Evolutionary conservation across 371 early-diverging fungal genomes (phyloP), one percentile per base, ranked within the genome.

Genomic region (Syncephalastrum sp.): DNA sequence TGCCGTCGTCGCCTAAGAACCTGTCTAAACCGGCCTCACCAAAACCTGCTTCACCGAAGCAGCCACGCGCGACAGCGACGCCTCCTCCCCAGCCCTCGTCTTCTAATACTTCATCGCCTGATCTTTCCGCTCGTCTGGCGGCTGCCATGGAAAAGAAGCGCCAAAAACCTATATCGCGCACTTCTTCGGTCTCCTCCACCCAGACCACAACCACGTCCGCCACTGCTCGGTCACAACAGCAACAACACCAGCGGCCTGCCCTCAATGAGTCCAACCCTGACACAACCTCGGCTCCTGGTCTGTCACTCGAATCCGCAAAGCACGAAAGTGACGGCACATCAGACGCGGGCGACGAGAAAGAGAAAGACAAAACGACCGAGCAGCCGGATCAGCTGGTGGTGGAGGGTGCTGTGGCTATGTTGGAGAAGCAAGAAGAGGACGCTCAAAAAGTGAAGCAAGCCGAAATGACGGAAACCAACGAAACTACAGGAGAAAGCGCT

Each of bases 71-170:
- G 8, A 47, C 47, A 14, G 25, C 51, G 16, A 16, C 38, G 38
- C 38, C 38, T 33, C 38, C 38, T 33, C 38, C 38, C 0, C 38
- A 33, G 10, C 7, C 38, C 38, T 33, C 38, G 38, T 33, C 38
- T 10, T 33, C 38, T 10, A 10, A 10, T 10, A 33, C 38, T 10
- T 33, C 38, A 2, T 47, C 57, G 42, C 17, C 33, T 50, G 62
- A 83, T 66, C 47, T 83, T 51, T 68, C 77, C 16, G 67, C 75
- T 59, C 63, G 74, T 13, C 53, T 74, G 19, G 74, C 77, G 2
- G 74, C 74, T 17, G 72, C 68, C 1, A 67, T 74, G 65, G 62
- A 58, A 50, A 41, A 57, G 41, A 54, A 54, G 24, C 42, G 17
- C 10, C 54, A 33, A 43, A 19, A 24, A 19, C 38, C 54, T 1